Conservation (phyloP, 306 rosid species). For the Urtica urens region DNA sequence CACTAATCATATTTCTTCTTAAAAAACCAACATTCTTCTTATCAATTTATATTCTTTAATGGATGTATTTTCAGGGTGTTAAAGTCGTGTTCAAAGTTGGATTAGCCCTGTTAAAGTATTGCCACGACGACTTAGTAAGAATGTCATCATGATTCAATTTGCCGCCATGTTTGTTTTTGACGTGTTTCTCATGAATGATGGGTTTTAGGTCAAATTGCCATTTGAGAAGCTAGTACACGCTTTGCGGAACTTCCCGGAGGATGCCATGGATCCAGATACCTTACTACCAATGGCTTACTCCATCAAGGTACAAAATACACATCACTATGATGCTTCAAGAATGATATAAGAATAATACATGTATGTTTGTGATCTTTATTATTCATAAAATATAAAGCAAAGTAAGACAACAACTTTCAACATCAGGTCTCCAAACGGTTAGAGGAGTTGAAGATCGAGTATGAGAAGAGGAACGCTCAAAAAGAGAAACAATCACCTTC, state of each 20-base stretch:
- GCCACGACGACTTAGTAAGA: constrained; percentile 96
- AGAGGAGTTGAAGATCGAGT: constrained; percentile 54
- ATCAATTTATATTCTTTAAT: not conserved
- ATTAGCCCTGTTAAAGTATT: constrained; percentile 77
- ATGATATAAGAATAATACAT: not conserved
- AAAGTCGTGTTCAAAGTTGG: constrained; percentile 90
- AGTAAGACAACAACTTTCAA: constrained; percentile 2
- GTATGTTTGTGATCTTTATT: not conserved
- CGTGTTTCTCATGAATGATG: constrained; percentile 14
- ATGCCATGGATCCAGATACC: constrained; percentile 85
- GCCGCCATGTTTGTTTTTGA: constrained; percentile 4
- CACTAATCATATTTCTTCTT: constrained; percentile 2
- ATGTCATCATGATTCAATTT: not conserved
- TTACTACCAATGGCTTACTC: constrained; percentile 87
- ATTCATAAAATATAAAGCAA: not conserved
- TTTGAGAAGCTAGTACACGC: constrained; percentile 91
- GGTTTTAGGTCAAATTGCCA: constrained; percentile 88
- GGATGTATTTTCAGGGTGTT: constrained; percentile 52
- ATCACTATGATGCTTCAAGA: not conserved
- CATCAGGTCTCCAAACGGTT: constrained; percentile 64
- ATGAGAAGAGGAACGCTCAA: constrained; percentile 61
- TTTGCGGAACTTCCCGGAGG: constrained; percentile 82
- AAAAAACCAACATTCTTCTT: constrained; percentile 6
- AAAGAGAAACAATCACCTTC: no score
- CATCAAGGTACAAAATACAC: constrained; percentile 45